phyloP scores from a whole-genome alignment of 2,329 filamentous ascomycete genomes.

The Zymoseptoria passerinii region DNA sequence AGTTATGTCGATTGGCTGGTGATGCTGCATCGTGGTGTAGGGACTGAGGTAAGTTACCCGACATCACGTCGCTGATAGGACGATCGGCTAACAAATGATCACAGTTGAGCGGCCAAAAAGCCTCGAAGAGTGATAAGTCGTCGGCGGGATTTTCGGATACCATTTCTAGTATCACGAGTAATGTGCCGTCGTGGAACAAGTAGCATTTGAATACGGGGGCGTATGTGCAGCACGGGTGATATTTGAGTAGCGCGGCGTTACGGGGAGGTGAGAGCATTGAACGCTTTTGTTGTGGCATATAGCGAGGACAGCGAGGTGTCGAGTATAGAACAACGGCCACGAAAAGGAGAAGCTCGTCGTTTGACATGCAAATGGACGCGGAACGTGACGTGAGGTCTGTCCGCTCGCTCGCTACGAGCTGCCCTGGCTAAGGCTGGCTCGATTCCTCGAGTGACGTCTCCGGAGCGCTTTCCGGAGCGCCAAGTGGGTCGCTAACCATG shows the following conservation, averaged over 20 bases:
- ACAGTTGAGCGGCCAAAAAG: slow-evolving; percentile 27
- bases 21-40: slow-evolving; percentile 85
- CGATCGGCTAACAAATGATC: slow-evolving; percentile 11
- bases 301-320: not conserved
- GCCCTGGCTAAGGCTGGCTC: not conserved
- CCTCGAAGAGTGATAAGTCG: slow-evolving; percentile 18
- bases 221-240: not conserved
- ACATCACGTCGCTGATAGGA: not conserved
- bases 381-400: not conserved
- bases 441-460: not conserved
- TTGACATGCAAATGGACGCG: not conserved
- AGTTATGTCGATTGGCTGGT: slow-evolving; percentile 99
- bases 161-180: slow-evolving; percentile 25
- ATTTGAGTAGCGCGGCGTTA: not conserved
- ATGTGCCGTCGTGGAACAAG: slow-evolving; percentile 20
- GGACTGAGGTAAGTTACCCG: slow-evolving; percentile 56
- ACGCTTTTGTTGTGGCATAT: not conserved
- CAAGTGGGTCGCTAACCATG: not conserved
- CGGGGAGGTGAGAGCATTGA: not conserved
- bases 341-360: not conserved
- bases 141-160: slow-evolving; percentile 23
- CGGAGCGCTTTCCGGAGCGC: not conserved
- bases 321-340: not conserved
- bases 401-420: not conserved
- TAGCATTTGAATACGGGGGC: not conserved